Conservation (phyloP, 2,329 filamentous ascomycete species). For the Emergomyces pasteurianus region DNA sequence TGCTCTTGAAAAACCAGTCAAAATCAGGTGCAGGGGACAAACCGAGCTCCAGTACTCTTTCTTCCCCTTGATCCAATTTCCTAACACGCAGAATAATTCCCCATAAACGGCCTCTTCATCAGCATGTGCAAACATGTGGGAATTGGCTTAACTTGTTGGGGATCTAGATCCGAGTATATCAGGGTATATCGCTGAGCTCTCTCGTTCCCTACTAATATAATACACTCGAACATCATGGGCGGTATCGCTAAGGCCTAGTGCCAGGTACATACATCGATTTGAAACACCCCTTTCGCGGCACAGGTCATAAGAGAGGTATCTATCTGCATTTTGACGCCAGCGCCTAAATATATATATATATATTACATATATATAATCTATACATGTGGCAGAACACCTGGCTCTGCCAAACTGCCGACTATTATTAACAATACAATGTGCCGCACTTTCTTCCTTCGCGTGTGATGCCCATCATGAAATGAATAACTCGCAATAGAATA, state of each 20-base stretch:
- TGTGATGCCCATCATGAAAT: too few species aligned
- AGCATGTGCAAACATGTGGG: conserved; percentile 3
- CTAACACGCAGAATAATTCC: conserved; percentile 2
- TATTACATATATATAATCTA: too few species aligned
- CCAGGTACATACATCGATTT: conserved; percentile 4
- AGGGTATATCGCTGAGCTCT: conserved; percentile 3
- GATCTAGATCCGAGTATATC: too few species aligned
- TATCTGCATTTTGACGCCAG: too few species aligned
- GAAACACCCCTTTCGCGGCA: too few species aligned
- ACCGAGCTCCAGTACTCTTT: conserved; percentile 3
- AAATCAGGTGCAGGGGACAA: conserved; percentile 4
- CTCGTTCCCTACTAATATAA: not conserved
- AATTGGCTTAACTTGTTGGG: not conserved
- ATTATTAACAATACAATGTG: too few species aligned
- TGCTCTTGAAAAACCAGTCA: conserved; percentile 1
- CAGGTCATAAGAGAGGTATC: too few species aligned
- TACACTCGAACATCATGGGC: conserved; percentile 5
- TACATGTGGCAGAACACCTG: too few species aligned
- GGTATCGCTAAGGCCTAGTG: conserved; percentile 3
- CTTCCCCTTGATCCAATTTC: not conserved
- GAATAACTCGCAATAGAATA: too few species aligned
- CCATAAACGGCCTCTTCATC: conserved; percentile 2
- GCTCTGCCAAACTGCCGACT: too few species aligned
- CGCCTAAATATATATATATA: too few species aligned
- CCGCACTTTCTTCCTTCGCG: too few species aligned